Evolutionary conservation across 1,284 basidiomycete species (phyloP).

Genomic region (Neolentinus lepideus): DNA sequence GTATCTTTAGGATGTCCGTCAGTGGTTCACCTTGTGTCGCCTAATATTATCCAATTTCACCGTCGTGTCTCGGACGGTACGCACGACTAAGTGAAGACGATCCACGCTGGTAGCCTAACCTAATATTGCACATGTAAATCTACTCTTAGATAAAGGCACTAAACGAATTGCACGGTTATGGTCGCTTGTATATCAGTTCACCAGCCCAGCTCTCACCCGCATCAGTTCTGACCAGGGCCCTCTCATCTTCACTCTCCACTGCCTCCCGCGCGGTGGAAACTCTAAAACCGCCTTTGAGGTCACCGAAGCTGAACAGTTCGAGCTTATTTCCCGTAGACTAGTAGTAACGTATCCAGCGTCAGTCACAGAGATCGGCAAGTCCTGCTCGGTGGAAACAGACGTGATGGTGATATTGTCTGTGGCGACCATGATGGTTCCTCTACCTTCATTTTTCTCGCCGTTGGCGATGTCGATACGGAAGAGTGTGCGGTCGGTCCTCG

Average conservation of each 20-base stretch:
- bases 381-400: background rate
- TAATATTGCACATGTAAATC: too few species aligned
- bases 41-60: too few species aligned
- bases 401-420: background rate
- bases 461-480: background rate
- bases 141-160: too few species aligned
- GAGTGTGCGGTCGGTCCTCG: background rate
- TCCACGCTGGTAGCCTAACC: too few species aligned
- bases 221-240: background rate
- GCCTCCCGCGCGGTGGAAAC: background rate
- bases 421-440: background rate
- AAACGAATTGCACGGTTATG: too few species aligned
- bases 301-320: background rate
- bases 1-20: too few species aligned
- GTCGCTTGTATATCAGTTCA: background rate
- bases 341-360: background rate
- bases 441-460: background rate
- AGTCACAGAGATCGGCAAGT: background rate
- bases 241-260: background rate
- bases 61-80: too few species aligned
- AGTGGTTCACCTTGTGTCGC: too few species aligned
- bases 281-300: background rate
- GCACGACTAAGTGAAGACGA: too few species aligned
- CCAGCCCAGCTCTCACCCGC: background rate
- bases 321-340: background rate